Conservation (phyloP, 495 filamentous ascomycete genomes). For the Acidiella bohemica region DNA sequence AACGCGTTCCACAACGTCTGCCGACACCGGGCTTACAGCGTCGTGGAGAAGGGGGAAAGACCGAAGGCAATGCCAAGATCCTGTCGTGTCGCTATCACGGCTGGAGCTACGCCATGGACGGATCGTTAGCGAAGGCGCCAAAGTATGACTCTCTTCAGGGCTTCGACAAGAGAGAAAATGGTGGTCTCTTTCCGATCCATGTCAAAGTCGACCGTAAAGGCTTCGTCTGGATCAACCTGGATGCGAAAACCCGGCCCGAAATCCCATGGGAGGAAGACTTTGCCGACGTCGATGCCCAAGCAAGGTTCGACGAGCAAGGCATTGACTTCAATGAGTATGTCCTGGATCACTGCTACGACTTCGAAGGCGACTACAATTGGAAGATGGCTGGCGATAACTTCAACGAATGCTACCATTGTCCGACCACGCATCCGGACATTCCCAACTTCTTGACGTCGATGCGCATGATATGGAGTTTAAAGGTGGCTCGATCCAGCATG, state of each 20-base stretch:
- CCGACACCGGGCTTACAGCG: constrained; percentile 43
- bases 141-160: constrained; percentile 39
- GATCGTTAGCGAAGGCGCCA: constrained; percentile 45
- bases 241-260: constrained; percentile 31
- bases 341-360: constrained; percentile 38
- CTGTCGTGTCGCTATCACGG: constrained; percentile 50
- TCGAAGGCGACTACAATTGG: constrained; percentile 38
- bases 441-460: constrained; percentile 32
- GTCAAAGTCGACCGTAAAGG: constrained; percentile 36
- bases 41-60: constrained; percentile 40
- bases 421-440: constrained; percentile 36
- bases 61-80: constrained; percentile 36
- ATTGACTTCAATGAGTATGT: constrained; percentile 36
- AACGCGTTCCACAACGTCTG: constrained; percentile 50
- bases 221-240: constrained; percentile 41
- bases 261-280: constrained; percentile 34
- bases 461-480: constrained; percentile 34
- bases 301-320: constrained; percentile 28
- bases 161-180: constrained; percentile 43
- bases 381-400: constrained; percentile 39
- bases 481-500: constrained; percentile 27
- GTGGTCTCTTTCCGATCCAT: constrained; percentile 35
- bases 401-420: constrained; percentile 43
- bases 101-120: constrained; percentile 45
- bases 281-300: constrained; percentile 28